Percentiles rank a stretch among this genome's conserved stretches.
These are phyloP conservation scores for Physcia stellaris DNA, from an alignment of 495 filamentous ascomycete species.

Conservation along the genomic window DNA sequence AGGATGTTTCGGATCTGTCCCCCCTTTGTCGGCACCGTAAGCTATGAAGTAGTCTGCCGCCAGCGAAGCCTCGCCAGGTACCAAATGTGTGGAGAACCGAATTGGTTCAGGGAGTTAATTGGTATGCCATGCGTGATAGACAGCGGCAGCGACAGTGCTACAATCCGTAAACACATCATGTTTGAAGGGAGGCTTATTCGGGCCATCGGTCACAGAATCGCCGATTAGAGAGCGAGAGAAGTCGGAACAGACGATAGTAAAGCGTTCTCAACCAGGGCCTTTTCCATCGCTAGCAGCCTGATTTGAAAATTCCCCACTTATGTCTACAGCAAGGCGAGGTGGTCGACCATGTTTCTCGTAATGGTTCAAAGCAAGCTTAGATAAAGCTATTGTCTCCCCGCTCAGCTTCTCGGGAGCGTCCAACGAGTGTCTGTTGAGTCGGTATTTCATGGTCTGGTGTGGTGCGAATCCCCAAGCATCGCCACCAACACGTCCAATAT, in stretches of 20 bases:
- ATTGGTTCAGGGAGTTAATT: slow-evolving; percentile 76
- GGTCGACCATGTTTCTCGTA: slow-evolving; percentile 57
- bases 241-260: slow-evolving; percentile 79
- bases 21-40: no score
- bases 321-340: slow-evolving; percentile 81
- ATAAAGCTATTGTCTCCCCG: slow-evolving; percentile 69
- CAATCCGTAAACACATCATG: slow-evolving; percentile 50
- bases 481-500: no score
- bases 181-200: slow-evolving; percentile 82
- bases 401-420: no score
- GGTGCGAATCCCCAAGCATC: no score
- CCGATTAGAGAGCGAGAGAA: slow-evolving; percentile 65
- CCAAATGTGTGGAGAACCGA: slow-evolving; percentile 71
- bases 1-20: no score
- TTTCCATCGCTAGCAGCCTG: slow-evolving; percentile 75
- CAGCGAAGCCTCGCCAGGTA: slow-evolving; percentile 95
- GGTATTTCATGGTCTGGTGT: no score
- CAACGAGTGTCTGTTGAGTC: no score
- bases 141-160: slow-evolving; percentile 29
- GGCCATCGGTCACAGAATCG: slow-evolving; percentile 92
- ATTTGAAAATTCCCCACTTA: slow-evolving; percentile 94
- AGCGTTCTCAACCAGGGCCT: slow-evolving; percentile 83
- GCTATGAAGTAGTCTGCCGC: no score
- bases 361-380: slow-evolving; percentile 69
- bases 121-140: slow-evolving; percentile 42